Evolutionary conservation across 2,329 filamentous ascomycete species (phyloP).

Genomic region (Emmonsiellopsis sp.): DNA sequence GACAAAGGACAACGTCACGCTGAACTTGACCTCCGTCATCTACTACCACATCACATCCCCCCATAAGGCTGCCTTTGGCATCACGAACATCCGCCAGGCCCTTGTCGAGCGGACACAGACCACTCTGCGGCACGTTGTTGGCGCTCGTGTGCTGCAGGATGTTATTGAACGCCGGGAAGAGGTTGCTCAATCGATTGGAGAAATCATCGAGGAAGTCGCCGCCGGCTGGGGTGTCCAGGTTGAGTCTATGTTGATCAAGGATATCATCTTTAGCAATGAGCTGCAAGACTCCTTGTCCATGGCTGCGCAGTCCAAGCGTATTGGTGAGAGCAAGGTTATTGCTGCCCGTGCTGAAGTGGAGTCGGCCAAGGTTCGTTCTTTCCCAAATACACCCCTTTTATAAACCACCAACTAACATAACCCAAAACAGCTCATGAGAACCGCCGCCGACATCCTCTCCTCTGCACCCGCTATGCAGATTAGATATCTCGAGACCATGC

Average conservation of each 20-base stretch:
- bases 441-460: conserved; percentile 87
- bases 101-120: conserved; percentile 97
- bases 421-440: conserved; percentile 28
- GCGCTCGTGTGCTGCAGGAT: conserved; percentile 89
- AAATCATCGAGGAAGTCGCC: conserved; percentile 96
- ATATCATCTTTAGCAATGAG: conserved; percentile 94
- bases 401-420: neutral
- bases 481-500: conserved; percentile 96
- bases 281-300: conserved; percentile 94
- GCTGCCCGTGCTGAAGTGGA: conserved; percentile 95
- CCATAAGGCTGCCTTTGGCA: conserved; percentile 95
- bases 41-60: conserved; percentile 97
- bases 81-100: conserved; percentile 89
- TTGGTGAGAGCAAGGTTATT: conserved; percentile 97
- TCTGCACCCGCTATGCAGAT: conserved; percentile 97
- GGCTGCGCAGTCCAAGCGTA: conserved; percentile 97
- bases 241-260: conserved; percentile 98
- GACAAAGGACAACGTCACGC: conserved; percentile 98
- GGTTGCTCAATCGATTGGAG: conserved; percentile 85
- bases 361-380: conserved; percentile 74
- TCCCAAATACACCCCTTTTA: conserved; percentile 31
- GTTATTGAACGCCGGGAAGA: conserved; percentile 98
- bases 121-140: conserved; percentile 91
- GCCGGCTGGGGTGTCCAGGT: conserved; percentile 90
- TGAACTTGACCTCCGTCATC: conserved; percentile 91